Evolutionary conservation across 179 eudicot genomes (phyloP).

Genomic region (Pouteria campechiana): DNA sequence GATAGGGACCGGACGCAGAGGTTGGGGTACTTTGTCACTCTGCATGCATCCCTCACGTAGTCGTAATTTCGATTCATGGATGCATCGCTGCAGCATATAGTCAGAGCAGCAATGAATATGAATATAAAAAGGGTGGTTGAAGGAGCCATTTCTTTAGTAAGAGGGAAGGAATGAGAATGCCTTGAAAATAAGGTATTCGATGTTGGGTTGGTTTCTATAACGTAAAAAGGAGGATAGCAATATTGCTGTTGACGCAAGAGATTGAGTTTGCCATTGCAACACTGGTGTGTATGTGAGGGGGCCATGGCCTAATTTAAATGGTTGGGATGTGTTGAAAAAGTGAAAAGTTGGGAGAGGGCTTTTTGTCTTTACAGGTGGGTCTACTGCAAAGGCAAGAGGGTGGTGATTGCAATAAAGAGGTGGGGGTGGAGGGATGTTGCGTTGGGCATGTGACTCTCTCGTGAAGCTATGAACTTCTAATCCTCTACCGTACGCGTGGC

Average conservation of each 20-base stretch:
- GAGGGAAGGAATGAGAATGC: not conserved
- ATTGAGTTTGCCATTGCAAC: no score
- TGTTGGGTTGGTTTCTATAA: not conserved
- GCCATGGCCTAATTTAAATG: no score
- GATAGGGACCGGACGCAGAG: slow-evolving; percentile 46
- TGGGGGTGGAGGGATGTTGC: not conserved
- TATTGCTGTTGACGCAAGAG: not conserved
- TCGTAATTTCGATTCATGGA: not conserved
- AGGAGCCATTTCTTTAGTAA: slow-evolving; percentile 7
- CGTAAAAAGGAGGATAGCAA: not conserved
- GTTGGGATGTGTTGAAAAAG: slow-evolving; percentile 6
- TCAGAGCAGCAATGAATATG: slow-evolving; percentile 6
- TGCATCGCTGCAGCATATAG: not conserved
- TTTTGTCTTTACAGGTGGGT: slow-evolving; percentile 1
- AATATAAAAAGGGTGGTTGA: not conserved
- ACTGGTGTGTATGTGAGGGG: no score
- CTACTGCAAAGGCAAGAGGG: slow-evolving; percentile 17
- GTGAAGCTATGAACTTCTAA: no score
- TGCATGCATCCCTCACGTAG: slow-evolving; percentile 53
- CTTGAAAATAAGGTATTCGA: not conserved
- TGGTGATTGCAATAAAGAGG: slow-evolving; percentile 27
- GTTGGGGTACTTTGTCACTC: slow-evolving; percentile 43
- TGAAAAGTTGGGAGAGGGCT: slow-evolving; percentile 4
- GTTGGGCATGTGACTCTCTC: no score
- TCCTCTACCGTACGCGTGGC: no score